Evolutionary conservation across 2,329 filamentous ascomycete genomes (phyloP).

Genomic region (Talaromyces sp.): DNA sequence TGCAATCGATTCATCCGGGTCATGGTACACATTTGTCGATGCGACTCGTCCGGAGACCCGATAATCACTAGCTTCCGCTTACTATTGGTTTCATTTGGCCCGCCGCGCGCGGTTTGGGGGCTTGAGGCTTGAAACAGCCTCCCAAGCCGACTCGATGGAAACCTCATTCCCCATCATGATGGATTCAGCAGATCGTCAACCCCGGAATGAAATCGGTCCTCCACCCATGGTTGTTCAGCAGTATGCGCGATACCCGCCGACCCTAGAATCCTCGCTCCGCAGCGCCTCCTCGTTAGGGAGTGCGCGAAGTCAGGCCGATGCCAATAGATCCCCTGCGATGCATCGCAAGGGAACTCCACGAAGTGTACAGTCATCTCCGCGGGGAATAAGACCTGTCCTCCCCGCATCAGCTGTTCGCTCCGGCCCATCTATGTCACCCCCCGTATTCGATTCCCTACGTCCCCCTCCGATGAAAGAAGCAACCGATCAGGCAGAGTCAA

Average conservation of each 20-base stretch:
- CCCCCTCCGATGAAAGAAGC: conserved; percentile 34
- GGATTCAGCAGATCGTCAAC: conserved; percentile 27
- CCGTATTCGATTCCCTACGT: conserved; percentile 35
- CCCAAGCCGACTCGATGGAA: conserved; percentile 30
- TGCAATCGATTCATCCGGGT: not conserved
- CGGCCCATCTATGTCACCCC: conserved; percentile 46
- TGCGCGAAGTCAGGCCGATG: conserved; percentile 34
- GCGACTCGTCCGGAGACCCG: conserved; percentile 5
- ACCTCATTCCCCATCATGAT: conserved; percentile 34
- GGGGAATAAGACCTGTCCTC: conserved; percentile 32
- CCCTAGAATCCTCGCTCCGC: conserved; percentile 38
- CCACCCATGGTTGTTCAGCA: conserved; percentile 41
- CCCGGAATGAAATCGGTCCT: conserved; percentile 27
- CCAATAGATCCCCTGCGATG: conserved; percentile 40
- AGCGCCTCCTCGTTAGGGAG: conserved; percentile 42
- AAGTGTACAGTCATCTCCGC: conserved; percentile 44
- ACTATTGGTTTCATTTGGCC: conserved; percentile 5
- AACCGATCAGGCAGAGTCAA: conserved; percentile 48
- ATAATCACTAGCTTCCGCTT: conserved; percentile 12
- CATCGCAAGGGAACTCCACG: conserved; percentile 42
- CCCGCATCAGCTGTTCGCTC: conserved; percentile 33
- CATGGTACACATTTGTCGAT: conserved; percentile 1
- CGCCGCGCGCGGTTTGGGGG: conserved; percentile 4
- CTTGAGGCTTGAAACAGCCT: not conserved
- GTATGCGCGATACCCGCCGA: conserved; percentile 41